Percentiles rank a stretch among this genome's conserved stretches.
Evolutionary conservation across 495 filamentous ascomycete genomes (phyloP).

Genomic region (Hyaloscypha finlandica): DNA sequence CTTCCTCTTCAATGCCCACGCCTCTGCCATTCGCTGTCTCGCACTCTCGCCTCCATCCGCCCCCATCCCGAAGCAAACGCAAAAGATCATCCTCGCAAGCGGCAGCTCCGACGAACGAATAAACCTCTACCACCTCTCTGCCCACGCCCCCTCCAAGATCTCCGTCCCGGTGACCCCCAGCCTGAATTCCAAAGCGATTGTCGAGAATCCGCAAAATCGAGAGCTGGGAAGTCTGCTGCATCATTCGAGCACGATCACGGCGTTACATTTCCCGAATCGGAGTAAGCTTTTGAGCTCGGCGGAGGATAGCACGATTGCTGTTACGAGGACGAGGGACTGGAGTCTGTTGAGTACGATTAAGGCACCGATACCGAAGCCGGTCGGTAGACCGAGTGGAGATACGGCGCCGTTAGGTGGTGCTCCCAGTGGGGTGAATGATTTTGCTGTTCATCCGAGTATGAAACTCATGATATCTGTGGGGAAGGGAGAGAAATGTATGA

Average conservation of each 20-base stretch:
- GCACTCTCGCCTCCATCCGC: slow-evolving; percentile 80
- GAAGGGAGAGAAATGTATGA: slow-evolving; percentile 85
- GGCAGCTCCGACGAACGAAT: slow-evolving; percentile 92
- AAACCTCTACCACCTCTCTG: slow-evolving; percentile 90
- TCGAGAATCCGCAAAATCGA: slow-evolving; percentile 82
- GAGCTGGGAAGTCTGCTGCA: slow-evolving; percentile 86
- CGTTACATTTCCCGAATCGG: slow-evolving; percentile 79
- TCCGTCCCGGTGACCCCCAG: slow-evolving; percentile 49
- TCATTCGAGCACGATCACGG: slow-evolving; percentile 77
- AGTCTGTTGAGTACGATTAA: slow-evolving; percentile 86
- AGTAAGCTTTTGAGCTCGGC: slow-evolving; percentile 81
- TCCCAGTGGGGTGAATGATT: slow-evolving; percentile 91
- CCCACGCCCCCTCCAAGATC: slow-evolving; percentile 56
- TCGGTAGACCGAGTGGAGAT: slow-evolving; percentile 85
- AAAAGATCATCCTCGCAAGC: slow-evolving; percentile 83
- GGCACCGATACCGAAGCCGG: slow-evolving; percentile 79
- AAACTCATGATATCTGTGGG: slow-evolving; percentile 93
- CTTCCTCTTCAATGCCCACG: slow-evolving; percentile 94
- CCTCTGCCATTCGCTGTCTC: slow-evolving; percentile 85
- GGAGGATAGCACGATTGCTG: slow-evolving; percentile 86
- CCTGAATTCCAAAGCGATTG: slow-evolving; percentile 65
- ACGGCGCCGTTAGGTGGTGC: slow-evolving; percentile 80
- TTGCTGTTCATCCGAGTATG: slow-evolving; percentile 93
- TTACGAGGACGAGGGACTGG: slow-evolving; percentile 89
- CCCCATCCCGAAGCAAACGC: slow-evolving; percentile 51